phyloP scores from a whole-genome alignment of 106 monocot species.

The Agapanthus africanus region DNA sequence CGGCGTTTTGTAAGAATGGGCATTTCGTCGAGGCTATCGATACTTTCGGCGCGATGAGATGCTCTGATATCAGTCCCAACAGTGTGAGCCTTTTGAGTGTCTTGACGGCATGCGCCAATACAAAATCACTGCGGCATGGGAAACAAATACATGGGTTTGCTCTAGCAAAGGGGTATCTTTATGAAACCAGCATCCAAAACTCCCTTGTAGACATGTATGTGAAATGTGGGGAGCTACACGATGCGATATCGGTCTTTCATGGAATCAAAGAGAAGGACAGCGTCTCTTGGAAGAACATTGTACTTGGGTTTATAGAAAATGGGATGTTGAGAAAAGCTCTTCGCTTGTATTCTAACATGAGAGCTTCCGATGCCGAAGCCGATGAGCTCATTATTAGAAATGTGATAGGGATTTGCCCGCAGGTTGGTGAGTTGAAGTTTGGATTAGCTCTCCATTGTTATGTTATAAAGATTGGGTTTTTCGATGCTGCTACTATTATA shows the following conservation, averaged over 20 bases:
- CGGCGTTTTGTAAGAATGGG: slow-evolving; percentile 27
- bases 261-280: slow-evolving; percentile 24
- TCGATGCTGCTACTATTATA: slow-evolving; percentile 14
- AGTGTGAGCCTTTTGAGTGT: slow-evolving; percentile 25
- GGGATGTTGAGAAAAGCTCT: slow-evolving; percentile 11
- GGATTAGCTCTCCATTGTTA: slow-evolving; percentile 37
- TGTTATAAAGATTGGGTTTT: slow-evolving; percentile 22
- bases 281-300: slow-evolving; percentile 43
- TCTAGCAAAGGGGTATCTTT: slow-evolving; percentile 16
- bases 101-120: slow-evolving; percentile 34
- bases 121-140: slow-evolving; percentile 15
- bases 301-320: slow-evolving; percentile 25
- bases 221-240: slow-evolving; percentile 22
- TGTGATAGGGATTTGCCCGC: slow-evolving; percentile 17
- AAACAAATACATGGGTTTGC: slow-evolving; percentile 37
- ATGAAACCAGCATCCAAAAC: slow-evolving; percentile 27
- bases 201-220: slow-evolving; percentile 39
- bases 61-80: slow-evolving; percentile 14
- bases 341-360: slow-evolving; percentile 33
- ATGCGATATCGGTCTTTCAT: slow-evolving; percentile 20
- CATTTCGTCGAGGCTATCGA: slow-evolving; percentile 22
- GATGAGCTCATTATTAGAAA: slow-evolving; percentile 23
- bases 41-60: slow-evolving; percentile 29
- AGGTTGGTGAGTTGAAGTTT: slow-evolving; percentile 11
- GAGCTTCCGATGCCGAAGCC: slow-evolving; percentile 13